A percentile compares a stretch with the other conserved stretches of the same genome.
Evolutionary conservation across 2,329 filamentous ascomycete genomes (phyloP).

Genomic region (Leptographium procerum): DNA sequence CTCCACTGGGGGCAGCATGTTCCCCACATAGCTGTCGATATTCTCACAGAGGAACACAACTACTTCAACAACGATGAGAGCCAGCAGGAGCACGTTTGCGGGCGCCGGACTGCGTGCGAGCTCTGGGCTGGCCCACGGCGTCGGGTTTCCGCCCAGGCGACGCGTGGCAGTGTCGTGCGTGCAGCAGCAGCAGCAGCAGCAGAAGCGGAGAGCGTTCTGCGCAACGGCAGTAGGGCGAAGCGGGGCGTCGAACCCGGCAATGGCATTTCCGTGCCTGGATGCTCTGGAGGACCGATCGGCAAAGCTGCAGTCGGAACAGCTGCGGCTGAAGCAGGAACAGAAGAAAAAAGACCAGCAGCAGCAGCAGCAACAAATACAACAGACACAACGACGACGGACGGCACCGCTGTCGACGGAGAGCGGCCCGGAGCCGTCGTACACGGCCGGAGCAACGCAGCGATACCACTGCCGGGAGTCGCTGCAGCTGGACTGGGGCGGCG

Average conservation of each 20-base stretch:
- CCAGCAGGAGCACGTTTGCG: too few species aligned
- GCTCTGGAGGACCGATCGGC: conserved; percentile 70
- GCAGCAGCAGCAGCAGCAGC: neutral
- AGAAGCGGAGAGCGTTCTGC: conserved; percentile 11
- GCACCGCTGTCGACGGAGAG: conserved; percentile 46
- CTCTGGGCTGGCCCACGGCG: too few species aligned
- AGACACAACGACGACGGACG: neutral
- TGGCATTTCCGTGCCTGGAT: conserved; percentile 85
- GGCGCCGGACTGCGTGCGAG: too few species aligned
- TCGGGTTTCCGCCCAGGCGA: too few species aligned
- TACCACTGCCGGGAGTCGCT: conserved; percentile 67
- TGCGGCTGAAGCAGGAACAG: conserved; percentile 51
- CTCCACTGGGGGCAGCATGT: too few species aligned
- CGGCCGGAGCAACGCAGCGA: conserved; percentile 68
- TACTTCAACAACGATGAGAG: too few species aligned
- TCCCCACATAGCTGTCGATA: too few species aligned
- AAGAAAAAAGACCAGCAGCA: neutral
- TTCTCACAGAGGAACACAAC: too few species aligned
- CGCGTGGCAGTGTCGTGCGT: neutral
- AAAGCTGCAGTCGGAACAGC: conserved; percentile 53
- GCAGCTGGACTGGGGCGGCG: conserved; percentile 86
- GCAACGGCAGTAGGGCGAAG: conserved; percentile 15
- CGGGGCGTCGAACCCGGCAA: conserved; percentile 64
- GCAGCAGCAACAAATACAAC: neutral
- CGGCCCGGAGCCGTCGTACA: conserved; percentile 90